Base-by-base conservation (phyloP, 495 filamentous ascomycete genomes). In the Opeltia flavorubescens region DNA sequence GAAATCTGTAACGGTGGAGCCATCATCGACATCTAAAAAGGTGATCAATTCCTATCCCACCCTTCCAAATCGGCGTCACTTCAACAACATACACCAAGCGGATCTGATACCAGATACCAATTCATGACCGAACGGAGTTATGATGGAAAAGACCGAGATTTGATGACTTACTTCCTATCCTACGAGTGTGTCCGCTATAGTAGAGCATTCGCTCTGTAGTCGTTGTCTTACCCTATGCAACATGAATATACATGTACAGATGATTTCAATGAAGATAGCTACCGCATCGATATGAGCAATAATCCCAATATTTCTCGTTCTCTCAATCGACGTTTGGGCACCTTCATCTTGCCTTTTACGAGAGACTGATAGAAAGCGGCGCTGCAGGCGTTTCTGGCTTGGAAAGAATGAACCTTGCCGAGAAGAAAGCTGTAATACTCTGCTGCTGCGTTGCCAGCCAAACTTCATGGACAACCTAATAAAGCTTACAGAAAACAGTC, bases 191-290 rank as follows among this genome's bases (percentile, higher is more conserved):
- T 5, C 93, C 91, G 53, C 88, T 93, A 59, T 96, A 94, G 55
- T 89, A 96, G 58, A 99, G 83, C 91, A 96, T 96, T 44, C 94
- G 88, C 76, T 99, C 93, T 4, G 93, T 96, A 0, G 93, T 99
- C 0, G 93, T 99, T 6, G 93, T 99, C 72, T 99, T 99, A 40
- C 93, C 91, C 83, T 87, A 53, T 3, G 9, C 26, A 39, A 20
- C 54, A 51, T 48, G 2, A 51, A 43, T 20, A 7, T 11, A 6
- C 3, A 4, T n/a, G 4, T 2, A 27, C 13, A 23, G 25, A 49
- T 53, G 13, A 47, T n/a, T 27, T 18, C 30, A 34, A 15, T 21
- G 33, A 28, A 24, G 42, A 43, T 5, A 69, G 78, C 44, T 66
- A 87, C 84, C 39, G 93, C 93, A 78, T 96, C 93, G 50, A 96